phyloP scores from a whole-genome alignment of 176 grass and related monocot genomes.

The Triticum monococcum region DNA sequence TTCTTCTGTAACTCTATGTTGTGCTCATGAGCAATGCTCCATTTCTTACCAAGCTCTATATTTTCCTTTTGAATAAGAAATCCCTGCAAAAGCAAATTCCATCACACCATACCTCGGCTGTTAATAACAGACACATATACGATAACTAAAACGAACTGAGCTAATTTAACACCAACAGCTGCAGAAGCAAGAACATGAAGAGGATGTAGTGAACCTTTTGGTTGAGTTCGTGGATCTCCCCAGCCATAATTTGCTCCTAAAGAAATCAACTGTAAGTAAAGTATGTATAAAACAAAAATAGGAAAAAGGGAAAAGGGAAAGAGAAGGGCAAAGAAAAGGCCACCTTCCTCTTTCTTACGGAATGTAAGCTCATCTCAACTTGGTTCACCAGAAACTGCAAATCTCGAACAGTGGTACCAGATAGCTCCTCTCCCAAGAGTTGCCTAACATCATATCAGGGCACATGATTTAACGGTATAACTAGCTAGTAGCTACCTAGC shows the following conservation, averaged over 20 bases:
- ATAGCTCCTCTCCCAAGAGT: conserved; percentile 35
- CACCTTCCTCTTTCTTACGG: conserved; percentile 34
- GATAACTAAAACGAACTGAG: too few relatives aligned
- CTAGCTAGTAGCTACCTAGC: background rate
- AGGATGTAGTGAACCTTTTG: conserved; percentile 28
- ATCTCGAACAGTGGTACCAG: conserved; percentile 13
- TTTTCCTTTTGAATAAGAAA: conserved; percentile 27
- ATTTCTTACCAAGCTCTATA: conserved; percentile 9
- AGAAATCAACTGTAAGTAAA: background rate
- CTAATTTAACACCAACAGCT: background rate
- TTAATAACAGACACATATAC: background rate
- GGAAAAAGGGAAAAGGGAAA: too few relatives aligned
- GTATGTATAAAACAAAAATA: background rate
- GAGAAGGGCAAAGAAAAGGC: too few relatives aligned
- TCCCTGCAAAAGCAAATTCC: background rate
- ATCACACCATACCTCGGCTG: background rate
- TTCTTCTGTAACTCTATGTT: conserved; percentile 29
- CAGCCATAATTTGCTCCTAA: conserved; percentile 23
- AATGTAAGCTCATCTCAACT: conserved; percentile 26
- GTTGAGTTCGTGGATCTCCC: conserved; percentile 27
- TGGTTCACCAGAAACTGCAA: conserved; percentile 29
- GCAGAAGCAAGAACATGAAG: background rate
- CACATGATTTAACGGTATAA: background rate
- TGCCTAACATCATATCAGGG: background rate
- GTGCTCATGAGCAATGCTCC: conserved; percentile 14